These are phyloP conservation scores for Pholiota microspora DNA, from an alignment of 768 basidiomycete species.

Conservation along the genomic window DNA sequence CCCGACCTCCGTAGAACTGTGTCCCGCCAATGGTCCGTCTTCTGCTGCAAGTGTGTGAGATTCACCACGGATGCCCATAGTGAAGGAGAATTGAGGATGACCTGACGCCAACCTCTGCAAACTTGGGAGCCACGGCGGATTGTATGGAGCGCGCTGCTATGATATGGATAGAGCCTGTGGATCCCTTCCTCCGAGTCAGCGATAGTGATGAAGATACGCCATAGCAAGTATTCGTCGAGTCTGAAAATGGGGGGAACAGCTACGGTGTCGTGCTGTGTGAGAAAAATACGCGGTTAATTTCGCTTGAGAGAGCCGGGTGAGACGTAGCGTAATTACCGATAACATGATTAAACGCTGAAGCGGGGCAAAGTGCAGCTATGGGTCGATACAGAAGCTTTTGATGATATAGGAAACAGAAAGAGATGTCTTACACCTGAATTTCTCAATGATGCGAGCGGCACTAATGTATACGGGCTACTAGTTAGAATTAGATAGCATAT, in stretches of 20 bases:
- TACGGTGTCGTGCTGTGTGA: not conserved
- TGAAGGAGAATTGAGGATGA: constrained; percentile 4
- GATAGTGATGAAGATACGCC: not conserved
- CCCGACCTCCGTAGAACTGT: not conserved
- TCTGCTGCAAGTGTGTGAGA: not conserved
- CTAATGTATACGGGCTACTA: not conserved
- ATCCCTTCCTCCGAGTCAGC: not conserved
- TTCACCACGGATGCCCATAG: constrained; percentile 6
- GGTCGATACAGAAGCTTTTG: too few relatives aligned
- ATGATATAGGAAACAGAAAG: too few relatives aligned
- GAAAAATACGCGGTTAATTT: not conserved
- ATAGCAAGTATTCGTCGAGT: not conserved
- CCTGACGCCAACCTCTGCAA: constrained; percentile 5
- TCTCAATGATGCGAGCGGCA: not conserved
- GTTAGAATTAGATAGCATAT: not conserved
- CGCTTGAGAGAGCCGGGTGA: not conserved
- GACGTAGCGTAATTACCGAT: not conserved
- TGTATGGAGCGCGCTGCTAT: not conserved
- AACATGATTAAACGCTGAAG: not conserved
- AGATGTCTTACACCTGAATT: not conserved
- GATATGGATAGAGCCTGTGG: not conserved
- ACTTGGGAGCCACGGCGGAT: constrained; percentile 6
- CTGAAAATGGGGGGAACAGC: not conserved
- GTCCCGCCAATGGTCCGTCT: not conserved
- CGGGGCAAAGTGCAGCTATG: too few relatives aligned